Base-by-base conservation (phyloP, 768 basidiomycete genomes). In the Boletus fagicola region DNA sequence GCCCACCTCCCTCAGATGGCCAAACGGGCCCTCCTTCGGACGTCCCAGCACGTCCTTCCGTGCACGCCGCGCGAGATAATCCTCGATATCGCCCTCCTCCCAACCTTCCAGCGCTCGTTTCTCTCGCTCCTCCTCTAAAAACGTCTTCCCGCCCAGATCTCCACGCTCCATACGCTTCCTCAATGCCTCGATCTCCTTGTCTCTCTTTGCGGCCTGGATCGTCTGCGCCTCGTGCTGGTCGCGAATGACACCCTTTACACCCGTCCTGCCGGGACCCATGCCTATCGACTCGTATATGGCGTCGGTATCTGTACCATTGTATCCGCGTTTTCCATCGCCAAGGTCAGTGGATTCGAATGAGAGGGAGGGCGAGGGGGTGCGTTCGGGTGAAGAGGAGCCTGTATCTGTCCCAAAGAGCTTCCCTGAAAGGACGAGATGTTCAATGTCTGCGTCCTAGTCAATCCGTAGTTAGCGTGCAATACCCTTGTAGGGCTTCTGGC, bases 171-270 rank as follows among this genome's bases (percentile, higher is more conserved):
- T 83, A 59, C 76, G 78, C 51, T 66, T 61, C 62, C 81, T 78
- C 59, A 85, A 60, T 5, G 77, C 80, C 36, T 82, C 78, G 33
- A 84, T 68, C 54, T 88, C 85, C 18, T 70, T 74, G 5, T 76
- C 77, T 12, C 76, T 76, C 60, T 80, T 82, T 26, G 80, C 78
- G n/a, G 81, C 79, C 49, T 80, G 77, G 22, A 84, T 67, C 49
- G 76, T 71, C 24, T 75, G 78, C 4, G 89, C 89, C 65, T 94
- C 92, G 56, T 85, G 77, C 31, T 83, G 80, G 72, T 94, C 92
- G 28, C 90, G 82, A 55, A 94, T 89, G 57, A 94, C 92, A 26
- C 92, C 91, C 63, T 94, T 94, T 47, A 93, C 92, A 22, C 92
- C 92, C 6, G 92, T 94, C 28, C 92, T 79, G 5, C 91, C 91